Base-by-base conservation (phyloP, 352 stramenopile species). In the Halophytophthora polymorphica region DNA sequence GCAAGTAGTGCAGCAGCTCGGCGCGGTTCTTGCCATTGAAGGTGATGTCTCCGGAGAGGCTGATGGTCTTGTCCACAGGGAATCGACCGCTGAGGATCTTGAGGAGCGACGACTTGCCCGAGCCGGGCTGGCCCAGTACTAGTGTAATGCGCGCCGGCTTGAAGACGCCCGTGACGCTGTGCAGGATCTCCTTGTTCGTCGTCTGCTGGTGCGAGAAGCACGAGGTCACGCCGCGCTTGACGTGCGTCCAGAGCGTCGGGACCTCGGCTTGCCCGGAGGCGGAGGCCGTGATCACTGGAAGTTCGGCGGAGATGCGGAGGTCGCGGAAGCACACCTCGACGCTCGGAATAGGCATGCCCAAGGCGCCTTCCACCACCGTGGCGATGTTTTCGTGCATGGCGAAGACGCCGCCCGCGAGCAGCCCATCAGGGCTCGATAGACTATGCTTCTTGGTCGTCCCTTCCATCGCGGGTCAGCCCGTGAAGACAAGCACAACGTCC, bases 321-420 rank as follows among this genome's bases (percentile, higher is more conserved):
- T 77, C 56, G 6, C 48, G 56, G 44, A 83, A 83, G 38, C 69
- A 69, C 37, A 80, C 64, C 29, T 77, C 66, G 40, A 83, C 64
- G 38, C 60, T 67, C 21, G 69, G 60, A 3, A 83, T 66, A 0
- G 69, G 69, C 17, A 48, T 39, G 15, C 71, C 71, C 0, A 69
- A 23, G 5, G 66, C 51, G 2, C 66, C 65, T 38, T 80, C 66
- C 13, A 76, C 53, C 3, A 65, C 61, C 11, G 49, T 50, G 0
- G 66, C 66, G 34, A 85, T 56, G 33, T 47, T 67, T 35, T 66
- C 53, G 52, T 82, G 58, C 71, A 83, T 77, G 19, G 62, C 57
- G 25, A 75, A 50, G 21, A 69, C 45, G 23, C 72, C 72, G 8
- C 51, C 49, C 0, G 72, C 66, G 34, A 83, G 63, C 22, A 83